Conservation (phyloP, 75 land plant genomes). For the Chamaecyparis obtusa region DNA sequence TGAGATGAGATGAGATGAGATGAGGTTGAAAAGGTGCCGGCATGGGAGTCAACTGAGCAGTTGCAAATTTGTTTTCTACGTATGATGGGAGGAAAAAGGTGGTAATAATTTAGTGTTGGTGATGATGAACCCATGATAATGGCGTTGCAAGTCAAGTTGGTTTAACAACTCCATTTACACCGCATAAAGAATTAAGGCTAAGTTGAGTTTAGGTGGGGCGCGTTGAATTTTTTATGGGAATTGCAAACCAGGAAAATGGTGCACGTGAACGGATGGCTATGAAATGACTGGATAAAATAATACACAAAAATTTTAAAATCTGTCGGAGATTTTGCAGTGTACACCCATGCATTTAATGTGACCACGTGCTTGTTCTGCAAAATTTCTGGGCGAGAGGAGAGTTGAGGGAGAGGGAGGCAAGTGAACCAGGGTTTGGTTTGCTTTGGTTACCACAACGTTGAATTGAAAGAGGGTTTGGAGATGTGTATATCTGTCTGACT, state of each 20-base stretch:
- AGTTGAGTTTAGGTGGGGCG: neutral
- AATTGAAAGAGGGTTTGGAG: neutral
- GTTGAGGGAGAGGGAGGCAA: neutral
- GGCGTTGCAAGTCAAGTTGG: neutral
- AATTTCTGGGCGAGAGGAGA: neutral
- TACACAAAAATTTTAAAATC: neutral
- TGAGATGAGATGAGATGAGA: neutral
- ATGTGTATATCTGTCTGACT: neutral
- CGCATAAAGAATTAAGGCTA: too few species aligned
- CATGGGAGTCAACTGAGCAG: neutral
- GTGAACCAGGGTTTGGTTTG: neutral
- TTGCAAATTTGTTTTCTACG: neutral
- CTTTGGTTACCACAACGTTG: neutral
- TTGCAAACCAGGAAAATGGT: neutral
- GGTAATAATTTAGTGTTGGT: neutral
- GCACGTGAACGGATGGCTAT: neutral
- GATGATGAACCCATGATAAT: neutral
- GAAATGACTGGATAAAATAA: neutral
- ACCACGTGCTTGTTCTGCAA: slow-evolving; percentile 12
- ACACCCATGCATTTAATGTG: slow-evolving; percentile 13
- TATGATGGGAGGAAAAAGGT: neutral
- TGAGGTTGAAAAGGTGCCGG: neutral
- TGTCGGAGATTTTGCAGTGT: slow-evolving; percentile 5
- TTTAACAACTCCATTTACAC: neutral
- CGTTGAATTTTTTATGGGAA: neutral